Evolutionary conservation across 148 eudicot genomes (phyloP).

Genomic region (Hydrangea macrophylla): DNA sequence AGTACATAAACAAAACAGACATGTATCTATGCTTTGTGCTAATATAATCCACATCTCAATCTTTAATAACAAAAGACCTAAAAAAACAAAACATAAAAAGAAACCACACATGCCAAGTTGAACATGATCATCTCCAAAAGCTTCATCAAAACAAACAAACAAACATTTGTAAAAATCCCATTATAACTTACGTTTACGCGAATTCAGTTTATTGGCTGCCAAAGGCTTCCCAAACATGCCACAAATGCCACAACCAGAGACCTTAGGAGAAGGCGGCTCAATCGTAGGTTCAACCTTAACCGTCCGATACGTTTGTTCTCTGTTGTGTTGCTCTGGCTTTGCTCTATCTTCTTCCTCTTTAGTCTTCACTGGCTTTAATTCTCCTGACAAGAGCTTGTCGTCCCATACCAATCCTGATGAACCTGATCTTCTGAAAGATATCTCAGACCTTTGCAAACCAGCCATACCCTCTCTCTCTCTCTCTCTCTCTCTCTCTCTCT

Average conservation of each 20-base stretch:
- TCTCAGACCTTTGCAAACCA: slow-evolving; percentile 62
- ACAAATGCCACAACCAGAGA: slow-evolving; percentile 60
- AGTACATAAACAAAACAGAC: too few relatives aligned
- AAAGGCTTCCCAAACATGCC: slow-evolving; percentile 40
- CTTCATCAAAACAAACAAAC: too few relatives aligned
- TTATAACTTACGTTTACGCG: slow-evolving; percentile 20
- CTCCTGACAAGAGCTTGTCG: slow-evolving; percentile 52
- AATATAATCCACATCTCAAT: too few relatives aligned
- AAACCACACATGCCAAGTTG: too few relatives aligned
- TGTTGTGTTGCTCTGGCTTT: slow-evolving; percentile 17
- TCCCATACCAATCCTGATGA: slow-evolving; percentile 89
- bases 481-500: slow-evolving; percentile 10
- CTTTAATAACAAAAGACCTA: too few relatives aligned
- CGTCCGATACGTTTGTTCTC: slow-evolving; percentile 26
- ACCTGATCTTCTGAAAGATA: slow-evolving; percentile 68
- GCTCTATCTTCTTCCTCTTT: slow-evolving; percentile 16
- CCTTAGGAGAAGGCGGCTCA: slow-evolving; percentile 81
- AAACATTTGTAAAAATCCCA: too few relatives aligned
- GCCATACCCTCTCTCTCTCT: slow-evolving; percentile 35
- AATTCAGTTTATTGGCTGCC: neutral
- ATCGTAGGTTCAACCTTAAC: slow-evolving; percentile 43
- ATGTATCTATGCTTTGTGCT: too few relatives aligned
- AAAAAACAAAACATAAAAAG: too few relatives aligned
- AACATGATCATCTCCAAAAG: too few relatives aligned
- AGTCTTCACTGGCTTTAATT: slow-evolving; percentile 21